phyloP scores from a whole-genome alignment of 306 rosid species.

The Inga leiocalycina region DNA sequence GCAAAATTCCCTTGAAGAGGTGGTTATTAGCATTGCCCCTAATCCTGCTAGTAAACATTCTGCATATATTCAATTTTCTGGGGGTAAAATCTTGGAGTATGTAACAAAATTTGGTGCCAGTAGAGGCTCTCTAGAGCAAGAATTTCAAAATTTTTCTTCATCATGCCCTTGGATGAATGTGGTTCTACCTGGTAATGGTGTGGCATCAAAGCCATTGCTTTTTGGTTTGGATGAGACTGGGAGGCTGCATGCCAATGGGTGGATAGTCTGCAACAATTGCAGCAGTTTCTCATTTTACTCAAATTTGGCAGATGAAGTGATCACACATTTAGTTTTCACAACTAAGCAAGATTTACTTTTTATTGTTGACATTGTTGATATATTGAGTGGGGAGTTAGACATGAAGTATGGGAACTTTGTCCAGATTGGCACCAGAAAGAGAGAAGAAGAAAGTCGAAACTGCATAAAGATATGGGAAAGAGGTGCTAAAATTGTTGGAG shows the following conservation, averaged over 20 bases:
- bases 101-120: slow-evolving; percentile 50
- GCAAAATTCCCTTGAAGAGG: slow-evolving; percentile 56
- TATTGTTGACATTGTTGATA: slow-evolving; percentile 68
- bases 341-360: slow-evolving; percentile 89
- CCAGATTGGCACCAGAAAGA: slow-evolving; percentile 50
- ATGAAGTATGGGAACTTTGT: slow-evolving; percentile 57
- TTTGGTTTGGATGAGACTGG: slow-evolving; percentile 86
- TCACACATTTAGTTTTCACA: slow-evolving; percentile 72
- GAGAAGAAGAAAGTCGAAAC: slow-evolving; percentile 52
- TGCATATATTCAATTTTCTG: slow-evolving; percentile 75
- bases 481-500: slow-evolving; percentile 86
- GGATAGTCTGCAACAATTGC: slow-evolving; percentile 81
- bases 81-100: slow-evolving; percentile 69
- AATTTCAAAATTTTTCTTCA: slow-evolving; percentile 59
- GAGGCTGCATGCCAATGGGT: slow-evolving; percentile 71
- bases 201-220: slow-evolving; percentile 57
- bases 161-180: slow-evolving; percentile 86
- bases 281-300: slow-evolving; percentile 85
- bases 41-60: slow-evolving; percentile 60
- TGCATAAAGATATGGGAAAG: slow-evolving; percentile 88
- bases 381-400: slow-evolving; percentile 61
- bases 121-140: slow-evolving; percentile 54
- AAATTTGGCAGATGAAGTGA: slow-evolving; percentile 73
- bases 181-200: slow-evolving; percentile 52
- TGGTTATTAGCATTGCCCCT: slow-evolving; percentile 59